Conservation (phyloP, 306 rosid genomes). For the Pterocarpus santalinus region DNA sequence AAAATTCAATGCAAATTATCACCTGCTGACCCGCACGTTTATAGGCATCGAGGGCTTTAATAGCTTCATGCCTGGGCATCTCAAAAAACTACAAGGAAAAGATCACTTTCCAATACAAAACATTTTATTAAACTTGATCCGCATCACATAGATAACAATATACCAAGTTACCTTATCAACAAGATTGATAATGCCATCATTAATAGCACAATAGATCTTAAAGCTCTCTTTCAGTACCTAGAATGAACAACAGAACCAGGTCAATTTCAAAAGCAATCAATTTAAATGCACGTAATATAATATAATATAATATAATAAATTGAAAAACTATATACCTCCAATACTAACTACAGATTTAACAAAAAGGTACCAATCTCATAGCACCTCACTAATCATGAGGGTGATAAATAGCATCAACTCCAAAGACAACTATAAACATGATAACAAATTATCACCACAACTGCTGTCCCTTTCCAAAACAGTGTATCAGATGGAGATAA, state of each 20-base stretch:
- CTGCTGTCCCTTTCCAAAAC: neutral
- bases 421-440: conserved; percentile 35
- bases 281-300: neutral
- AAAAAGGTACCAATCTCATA: neutral
- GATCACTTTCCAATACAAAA: conserved; percentile 23
- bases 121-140: conserved; percentile 5
- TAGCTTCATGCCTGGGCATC: conserved; percentile 99
- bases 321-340: neutral
- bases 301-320: conserved; percentile 8
- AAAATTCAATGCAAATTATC: conserved; percentile 22
- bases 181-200: conserved; percentile 99
- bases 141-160: conserved; percentile 20
- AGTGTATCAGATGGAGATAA: too few relatives aligned
- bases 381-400: conserved; percentile 9
- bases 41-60: conserved; percentile 89
- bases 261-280: conserved; percentile 24
- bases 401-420: conserved; percentile 21
- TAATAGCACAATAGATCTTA: conserved; percentile 79
- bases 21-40: conserved; percentile 99
- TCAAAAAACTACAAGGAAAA: conserved; percentile 83
- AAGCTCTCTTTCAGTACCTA: conserved; percentile 99
- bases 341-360: conserved; percentile 6
- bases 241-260: conserved; percentile 49
- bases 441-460: conserved; percentile 10
- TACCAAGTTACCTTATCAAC: conserved; percentile 83